Conservation (phyloP, 202 grass and related monocot species). For the Zizania palustris region DNA sequence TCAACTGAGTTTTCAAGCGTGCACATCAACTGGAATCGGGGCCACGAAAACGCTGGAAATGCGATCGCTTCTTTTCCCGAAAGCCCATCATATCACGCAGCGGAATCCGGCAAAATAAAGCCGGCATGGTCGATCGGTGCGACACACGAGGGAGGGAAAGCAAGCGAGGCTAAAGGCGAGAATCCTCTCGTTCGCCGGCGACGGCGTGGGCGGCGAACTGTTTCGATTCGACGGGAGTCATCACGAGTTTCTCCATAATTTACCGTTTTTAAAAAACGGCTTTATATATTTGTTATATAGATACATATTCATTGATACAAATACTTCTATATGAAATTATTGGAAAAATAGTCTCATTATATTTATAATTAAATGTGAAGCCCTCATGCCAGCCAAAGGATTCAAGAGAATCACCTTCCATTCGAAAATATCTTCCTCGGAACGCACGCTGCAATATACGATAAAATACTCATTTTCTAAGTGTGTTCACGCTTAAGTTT, state of each 20-base stretch:
- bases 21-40: conserved; percentile 36
- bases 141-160: not conserved
- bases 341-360: too few relatives aligned
- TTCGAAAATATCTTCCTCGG: too few relatives aligned
- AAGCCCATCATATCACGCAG: conserved; percentile 23
- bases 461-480: too few relatives aligned
- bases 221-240: not conserved
- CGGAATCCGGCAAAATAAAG: conserved; percentile 45
- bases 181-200: not conserved
- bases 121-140: conserved; percentile 30
- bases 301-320: too few relatives aligned
- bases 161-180: conserved; percentile 24
- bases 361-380: too few relatives aligned
- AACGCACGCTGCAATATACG: too few relatives aligned
- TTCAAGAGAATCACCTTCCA: too few relatives aligned
- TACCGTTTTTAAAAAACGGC: too few relatives aligned
- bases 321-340: too few relatives aligned
- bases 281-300: too few relatives aligned
- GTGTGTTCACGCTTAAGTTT: too few relatives aligned
- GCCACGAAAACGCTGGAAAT: conserved; percentile 24
- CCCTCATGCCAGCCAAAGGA: too few relatives aligned
- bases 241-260: conserved; percentile 10
- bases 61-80: conserved; percentile 44
- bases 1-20: conserved; percentile 12
- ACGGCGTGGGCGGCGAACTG: conserved; percentile 7